phyloP scores from a whole-genome alignment of 345 rosid genomes.

The Streptanthus diversifolius region DNA sequence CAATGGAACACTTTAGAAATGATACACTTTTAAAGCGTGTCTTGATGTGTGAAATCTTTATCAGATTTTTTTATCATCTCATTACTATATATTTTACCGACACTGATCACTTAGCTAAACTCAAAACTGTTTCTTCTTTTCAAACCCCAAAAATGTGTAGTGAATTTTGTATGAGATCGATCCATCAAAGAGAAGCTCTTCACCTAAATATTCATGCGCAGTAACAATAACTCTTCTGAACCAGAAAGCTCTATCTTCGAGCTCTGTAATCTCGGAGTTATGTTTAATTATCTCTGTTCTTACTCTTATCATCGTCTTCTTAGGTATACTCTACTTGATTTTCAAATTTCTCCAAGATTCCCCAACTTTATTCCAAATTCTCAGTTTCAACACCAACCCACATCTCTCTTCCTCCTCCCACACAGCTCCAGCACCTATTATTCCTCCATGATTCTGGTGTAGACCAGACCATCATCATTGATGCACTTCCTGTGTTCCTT shows the following conservation, averaged over 20 bases:
- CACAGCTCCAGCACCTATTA: neutral
- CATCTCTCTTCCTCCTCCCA: neutral
- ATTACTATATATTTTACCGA: neutral
- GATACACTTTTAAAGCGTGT: constrained; percentile 5
- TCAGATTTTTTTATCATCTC: neutral
- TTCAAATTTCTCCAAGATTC: neutral
- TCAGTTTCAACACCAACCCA: neutral
- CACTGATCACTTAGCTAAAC: neutral
- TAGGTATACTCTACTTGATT: neutral
- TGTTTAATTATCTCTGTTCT: neutral
- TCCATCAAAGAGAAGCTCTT: neutral
- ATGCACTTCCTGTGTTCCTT: neutral
- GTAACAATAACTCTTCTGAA: neutral
- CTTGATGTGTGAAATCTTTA: constrained; percentile 1
- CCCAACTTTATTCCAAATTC: neutral
- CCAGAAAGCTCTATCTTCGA: neutral
- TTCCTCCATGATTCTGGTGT: neutral
- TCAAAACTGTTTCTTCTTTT: neutral
- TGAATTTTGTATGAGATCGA: neutral
- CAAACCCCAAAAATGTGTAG: neutral
- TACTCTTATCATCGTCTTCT: neutral
- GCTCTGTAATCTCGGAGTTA: neutral
- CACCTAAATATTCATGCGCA: neutral
- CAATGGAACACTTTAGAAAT: neutral
- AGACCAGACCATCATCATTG: neutral